A percentile compares a stretch with the other conserved stretches of the same genome.
Evolutionary conservation across 306 rosid genomes (phyloP).

Genomic region (Castanea crenata): DNA sequence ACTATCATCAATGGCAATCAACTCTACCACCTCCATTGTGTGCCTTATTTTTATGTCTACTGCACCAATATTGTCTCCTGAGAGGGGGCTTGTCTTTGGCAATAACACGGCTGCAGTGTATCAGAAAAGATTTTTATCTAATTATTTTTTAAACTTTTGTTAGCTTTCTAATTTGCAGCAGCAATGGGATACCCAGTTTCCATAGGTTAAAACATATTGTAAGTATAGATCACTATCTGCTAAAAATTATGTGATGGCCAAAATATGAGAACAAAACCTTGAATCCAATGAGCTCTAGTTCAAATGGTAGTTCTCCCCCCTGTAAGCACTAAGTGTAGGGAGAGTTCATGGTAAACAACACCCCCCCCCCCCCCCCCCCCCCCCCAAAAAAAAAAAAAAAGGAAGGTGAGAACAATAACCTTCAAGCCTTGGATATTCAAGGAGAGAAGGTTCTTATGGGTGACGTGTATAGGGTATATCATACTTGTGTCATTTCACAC

Average conservation of each 20-base stretch:
- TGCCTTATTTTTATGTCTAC: not conserved
- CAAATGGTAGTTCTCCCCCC: no score
- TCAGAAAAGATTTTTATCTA: not conserved
- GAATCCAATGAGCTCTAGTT: no score
- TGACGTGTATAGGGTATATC: not conserved
- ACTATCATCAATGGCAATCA: not conserved
- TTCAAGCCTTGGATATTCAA: not conserved
- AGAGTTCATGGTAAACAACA: no score
- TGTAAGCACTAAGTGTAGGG: no score
- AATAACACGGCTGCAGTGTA: not conserved
- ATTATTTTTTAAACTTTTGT: not conserved
- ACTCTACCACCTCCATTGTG: not conserved
- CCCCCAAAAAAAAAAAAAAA: no score
- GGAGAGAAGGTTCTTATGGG: not conserved
- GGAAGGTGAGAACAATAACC: not conserved
- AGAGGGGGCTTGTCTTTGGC: not conserved
- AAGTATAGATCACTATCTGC: not conserved
- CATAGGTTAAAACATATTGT: not conserved
- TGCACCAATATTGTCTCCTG: not conserved
- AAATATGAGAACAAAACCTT: not conserved
- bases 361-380: no score
- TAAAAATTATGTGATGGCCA: not conserved
- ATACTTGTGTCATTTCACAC: not conserved
- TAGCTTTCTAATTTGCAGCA: conserved; percentile 1
- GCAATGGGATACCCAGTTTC: not conserved